Evolutionary conservation across 176 grass and related monocot genomes (phyloP).

Genomic region (Aegilops bicornis): DNA sequence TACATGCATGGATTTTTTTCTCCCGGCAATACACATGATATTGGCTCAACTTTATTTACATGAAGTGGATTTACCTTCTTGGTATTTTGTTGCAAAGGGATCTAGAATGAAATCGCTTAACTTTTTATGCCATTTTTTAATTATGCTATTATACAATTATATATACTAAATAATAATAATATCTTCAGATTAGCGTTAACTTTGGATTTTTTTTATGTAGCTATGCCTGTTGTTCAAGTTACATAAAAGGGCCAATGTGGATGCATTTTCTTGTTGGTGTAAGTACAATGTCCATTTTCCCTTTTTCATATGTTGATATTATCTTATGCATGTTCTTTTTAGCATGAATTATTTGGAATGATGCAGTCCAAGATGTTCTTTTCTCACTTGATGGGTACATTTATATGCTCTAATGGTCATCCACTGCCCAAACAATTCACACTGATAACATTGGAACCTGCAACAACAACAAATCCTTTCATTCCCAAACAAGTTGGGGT

Average conservation of each 20-base stretch:
- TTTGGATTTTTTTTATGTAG: constrained; percentile 41
- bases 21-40: background rate
- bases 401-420: background rate
- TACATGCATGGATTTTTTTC: background rate
- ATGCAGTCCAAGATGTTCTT: background rate
- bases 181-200: constrained; percentile 19
- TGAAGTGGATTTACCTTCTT: background rate
- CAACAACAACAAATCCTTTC: too few species aligned
- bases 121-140: background rate
- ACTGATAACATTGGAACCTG: background rate
- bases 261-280: constrained; percentile 97
- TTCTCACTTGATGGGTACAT: background rate
- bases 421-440: background rate
- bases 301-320: background rate
- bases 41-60: background rate
- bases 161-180: background rate
- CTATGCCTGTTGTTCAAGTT: constrained; percentile 77
- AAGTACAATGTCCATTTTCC: constrained; percentile 34
- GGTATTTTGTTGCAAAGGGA: background rate
- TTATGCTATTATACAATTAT: background rate
- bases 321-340: background rate
- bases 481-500: too few species aligned
- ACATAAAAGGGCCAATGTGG: constrained; percentile 90
- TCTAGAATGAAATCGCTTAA: background rate
- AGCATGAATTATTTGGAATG: constrained; percentile 2